phyloP scores from a whole-genome alignment of 2,329 filamentous ascomycete species.

The Venturia aucupariae region DNA sequence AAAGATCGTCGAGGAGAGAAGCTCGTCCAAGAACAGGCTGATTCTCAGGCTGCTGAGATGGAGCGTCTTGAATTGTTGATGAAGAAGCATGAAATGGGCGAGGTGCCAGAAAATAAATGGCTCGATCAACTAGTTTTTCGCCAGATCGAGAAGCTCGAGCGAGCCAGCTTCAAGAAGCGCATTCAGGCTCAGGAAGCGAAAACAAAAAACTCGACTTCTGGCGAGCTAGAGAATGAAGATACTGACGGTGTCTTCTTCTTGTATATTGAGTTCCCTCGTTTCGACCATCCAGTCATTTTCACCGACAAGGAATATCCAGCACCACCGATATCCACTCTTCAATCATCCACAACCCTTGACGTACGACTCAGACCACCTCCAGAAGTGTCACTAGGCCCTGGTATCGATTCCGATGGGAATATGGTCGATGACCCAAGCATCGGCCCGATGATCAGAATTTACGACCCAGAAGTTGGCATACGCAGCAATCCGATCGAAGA shows the following conservation, averaged over 20 bases:
- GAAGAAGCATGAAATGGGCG: conserved; percentile 97
- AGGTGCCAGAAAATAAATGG: conserved; percentile 90
- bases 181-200: conserved; percentile 47
- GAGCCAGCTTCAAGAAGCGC: conserved; percentile 33
- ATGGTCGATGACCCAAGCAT: conserved; percentile 42
- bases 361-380: conserved; percentile 70
- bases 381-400: conserved; percentile 82
- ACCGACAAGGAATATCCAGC: conserved; percentile 87
- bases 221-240: conserved; percentile 27
- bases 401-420: conserved; percentile 63
- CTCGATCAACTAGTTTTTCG: conserved; percentile 90
- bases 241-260: conserved; percentile 64
- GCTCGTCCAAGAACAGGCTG: conserved; percentile 16
- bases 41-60: conserved; percentile 73
- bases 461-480: conserved; percentile 85
- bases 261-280: conserved; percentile 84
- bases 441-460: conserved; percentile 68
- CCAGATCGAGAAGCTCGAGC: conserved; percentile 62
- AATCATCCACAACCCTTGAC: conserved; percentile 56
- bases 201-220: conserved; percentile 19
- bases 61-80: conserved; percentile 82
- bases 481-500: conserved; percentile 89
- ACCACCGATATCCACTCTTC: conserved; percentile 69
- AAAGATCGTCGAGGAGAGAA: conserved; percentile 31
- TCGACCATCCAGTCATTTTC: conserved; percentile 93